Evolutionary conservation across 176 grass and related monocot genomes (phyloP).

Genomic region (Avena atlantica): DNA sequence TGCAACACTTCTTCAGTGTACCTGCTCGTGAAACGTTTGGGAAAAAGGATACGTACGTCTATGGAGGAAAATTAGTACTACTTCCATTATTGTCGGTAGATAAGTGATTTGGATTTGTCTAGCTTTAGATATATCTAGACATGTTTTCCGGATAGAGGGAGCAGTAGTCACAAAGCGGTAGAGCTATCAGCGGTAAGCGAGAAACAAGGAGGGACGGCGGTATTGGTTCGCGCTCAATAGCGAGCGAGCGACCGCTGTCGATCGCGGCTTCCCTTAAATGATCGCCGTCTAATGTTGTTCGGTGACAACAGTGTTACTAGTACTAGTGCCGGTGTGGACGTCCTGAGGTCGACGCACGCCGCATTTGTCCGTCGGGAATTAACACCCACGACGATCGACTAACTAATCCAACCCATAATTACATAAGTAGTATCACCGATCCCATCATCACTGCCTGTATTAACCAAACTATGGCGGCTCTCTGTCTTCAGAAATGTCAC

Average conservation of each 20-base stretch:
- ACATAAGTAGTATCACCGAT: background rate
- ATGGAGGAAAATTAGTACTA: too few relatives aligned
- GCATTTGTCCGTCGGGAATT: background rate
- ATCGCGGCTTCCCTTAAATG: conserved; percentile 2
- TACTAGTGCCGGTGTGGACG: background rate
- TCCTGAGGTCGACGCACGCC: background rate
- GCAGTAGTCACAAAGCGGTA: background rate
- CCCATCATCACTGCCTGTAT: background rate
- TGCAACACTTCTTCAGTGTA: too few relatives aligned
- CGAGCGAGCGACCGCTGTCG: conserved; percentile 7
- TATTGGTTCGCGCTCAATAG: too few relatives aligned
- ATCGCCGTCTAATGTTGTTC: conserved; percentile 35
- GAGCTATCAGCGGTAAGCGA: too few relatives aligned
- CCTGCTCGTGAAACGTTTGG: background rate
- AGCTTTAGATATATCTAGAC: too few relatives aligned
- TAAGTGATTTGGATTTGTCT: too few relatives aligned
- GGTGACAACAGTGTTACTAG: background rate
- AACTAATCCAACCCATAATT: background rate
- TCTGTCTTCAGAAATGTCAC: too few relatives aligned
- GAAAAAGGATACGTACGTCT: too few relatives aligned
- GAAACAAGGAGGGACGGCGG: background rate
- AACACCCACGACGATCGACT: background rate
- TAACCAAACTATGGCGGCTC: too few relatives aligned
- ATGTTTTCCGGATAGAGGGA: too few relatives aligned
- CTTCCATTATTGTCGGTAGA: too few relatives aligned